A percentile compares a stretch with the other conserved stretches of the same genome.
Evolutionary conservation across 768 basidiomycete species (phyloP).

Genomic region (Termitomyces sp.): DNA sequence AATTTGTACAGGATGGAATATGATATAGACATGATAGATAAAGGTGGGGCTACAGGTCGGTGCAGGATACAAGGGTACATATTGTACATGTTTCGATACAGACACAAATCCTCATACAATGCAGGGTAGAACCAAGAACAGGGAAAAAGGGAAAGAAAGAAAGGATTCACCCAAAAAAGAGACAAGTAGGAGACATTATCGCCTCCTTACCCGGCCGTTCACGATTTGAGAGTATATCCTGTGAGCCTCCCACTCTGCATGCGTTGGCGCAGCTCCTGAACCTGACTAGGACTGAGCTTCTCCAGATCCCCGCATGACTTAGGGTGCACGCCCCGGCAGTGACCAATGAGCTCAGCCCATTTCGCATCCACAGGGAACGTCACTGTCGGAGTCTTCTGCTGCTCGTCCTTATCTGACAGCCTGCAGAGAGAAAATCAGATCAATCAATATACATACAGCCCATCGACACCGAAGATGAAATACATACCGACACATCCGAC

Average conservation of each 20-base stretch:
- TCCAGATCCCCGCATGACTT: constrained; percentile 29
- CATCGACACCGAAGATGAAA: neutral
- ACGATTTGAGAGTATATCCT: constrained; percentile 5
- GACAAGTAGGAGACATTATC: neutral
- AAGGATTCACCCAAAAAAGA: neutral
- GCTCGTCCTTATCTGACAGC: constrained; percentile 3
- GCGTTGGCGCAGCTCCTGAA: constrained; percentile 29
- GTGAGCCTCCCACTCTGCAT: constrained; percentile 16
- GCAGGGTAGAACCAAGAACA: neutral
- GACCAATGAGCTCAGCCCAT: constrained; percentile 30
- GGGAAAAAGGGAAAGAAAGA: neutral
- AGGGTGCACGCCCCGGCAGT: constrained; percentile 28
- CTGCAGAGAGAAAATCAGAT: neutral
- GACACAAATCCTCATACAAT: neutral
- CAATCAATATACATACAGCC: neutral
- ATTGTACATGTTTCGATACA: neutral
- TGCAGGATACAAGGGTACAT: neutral
- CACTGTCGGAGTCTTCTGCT: constrained; percentile 3
- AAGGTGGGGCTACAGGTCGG: neutral
- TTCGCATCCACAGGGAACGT: constrained; percentile 24
- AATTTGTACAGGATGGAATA: neutral
- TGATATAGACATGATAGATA: neutral
- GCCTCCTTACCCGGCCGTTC: neutral
- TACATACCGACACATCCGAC: constrained; percentile 30
- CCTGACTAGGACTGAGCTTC: constrained; percentile 27